Conservation (phyloP, 1,284 basidiomycete genomes). For the Tylopilus orsonianus region DNA sequence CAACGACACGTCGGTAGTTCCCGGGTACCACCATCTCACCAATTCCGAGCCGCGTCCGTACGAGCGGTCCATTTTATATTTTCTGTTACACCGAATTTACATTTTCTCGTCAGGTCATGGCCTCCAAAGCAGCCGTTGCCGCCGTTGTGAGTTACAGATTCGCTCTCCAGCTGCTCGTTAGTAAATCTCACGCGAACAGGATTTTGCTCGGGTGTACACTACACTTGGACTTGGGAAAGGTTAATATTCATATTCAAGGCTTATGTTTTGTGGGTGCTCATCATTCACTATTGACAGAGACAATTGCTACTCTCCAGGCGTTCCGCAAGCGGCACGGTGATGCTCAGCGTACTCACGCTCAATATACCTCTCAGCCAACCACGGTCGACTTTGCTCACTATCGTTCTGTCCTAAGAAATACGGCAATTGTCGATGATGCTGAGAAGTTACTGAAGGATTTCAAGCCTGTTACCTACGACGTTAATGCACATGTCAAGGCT, state of each 20-base stretch:
- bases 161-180: conserved; percentile 2
- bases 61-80: conserved; percentile 2
- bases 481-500: conserved; percentile 87
- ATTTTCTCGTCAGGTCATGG: conserved; percentile 48
- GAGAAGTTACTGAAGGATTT: conserved; percentile 90
- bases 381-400: conserved; percentile 91
- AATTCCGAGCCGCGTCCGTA: conserved; percentile 15
- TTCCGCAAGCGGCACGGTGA: conserved; percentile 96
- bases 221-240: conserved; percentile 92
- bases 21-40: conserved; percentile 20
- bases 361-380: conserved; percentile 72
- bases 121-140: conserved; percentile 76
- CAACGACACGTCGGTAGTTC: conserved; percentile 24
- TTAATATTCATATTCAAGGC: conserved; percentile 38
- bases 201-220: conserved; percentile 90
- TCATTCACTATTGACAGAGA: conserved; percentile 58
- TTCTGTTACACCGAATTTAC: conserved; percentile 1
- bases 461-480: conserved; percentile 98
- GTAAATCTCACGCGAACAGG: conserved; percentile 49
- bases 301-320: conserved; percentile 83
- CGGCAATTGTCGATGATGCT: conserved; percentile 87
- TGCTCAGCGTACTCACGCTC: conserved; percentile 75
- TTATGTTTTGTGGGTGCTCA: conserved; percentile 5
- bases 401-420: conserved; percentile 90
- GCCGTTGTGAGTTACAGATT: conserved; percentile 61